Evolutionary conservation across 148 eudicot genomes (phyloP), one percentile per base, ranked within the genome.

Genomic region (Drosera capensis): DNA sequence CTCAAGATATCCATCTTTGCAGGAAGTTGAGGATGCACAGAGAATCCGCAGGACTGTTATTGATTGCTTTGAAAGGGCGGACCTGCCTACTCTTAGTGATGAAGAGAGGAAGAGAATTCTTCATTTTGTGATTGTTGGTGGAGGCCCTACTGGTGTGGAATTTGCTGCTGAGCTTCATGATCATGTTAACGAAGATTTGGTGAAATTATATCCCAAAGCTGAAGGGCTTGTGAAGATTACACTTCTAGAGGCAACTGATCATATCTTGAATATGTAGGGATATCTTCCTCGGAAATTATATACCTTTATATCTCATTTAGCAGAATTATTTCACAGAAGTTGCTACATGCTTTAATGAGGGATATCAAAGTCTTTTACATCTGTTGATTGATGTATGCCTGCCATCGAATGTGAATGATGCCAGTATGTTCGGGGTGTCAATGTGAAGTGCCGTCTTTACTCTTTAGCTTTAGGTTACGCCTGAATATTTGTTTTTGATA

Each of bases 21-120:
- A 79, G 81, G 86, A 79, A 58, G 67, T 79, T 1, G 86, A 79
- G 48, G 86, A 79, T 61, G 78, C 86, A 45, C 78, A 66, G 49
- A 71, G 64, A 49, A 79, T 79, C 21, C 60, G 86, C 7, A 66
- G 63, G 43, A 63, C 56, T 26, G 69, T 79, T 16, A 56, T 79
- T 7, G 86, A 79, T 37, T 74, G 86, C 45, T 79, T 79, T 37
- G 86, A 79, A 36, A 75, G 63, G 67, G 81, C 86, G 12, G 66
- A 59, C 67, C 71, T 79, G 18, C 86, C 86, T 5, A 64, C 40
- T 7, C 60, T 79, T 30, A 65, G 51, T 34, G 76, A 74, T 4
- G 75, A 74, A 23, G 70, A 75, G 47, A 63, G 68, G 51, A 69
- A 41, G 58, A 58, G 26, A 40, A 45, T 71, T 2, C 65, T 79